Base-by-base conservation (phyloP, 177 flowering plant species). In the Vitis hybrid region DNA sequence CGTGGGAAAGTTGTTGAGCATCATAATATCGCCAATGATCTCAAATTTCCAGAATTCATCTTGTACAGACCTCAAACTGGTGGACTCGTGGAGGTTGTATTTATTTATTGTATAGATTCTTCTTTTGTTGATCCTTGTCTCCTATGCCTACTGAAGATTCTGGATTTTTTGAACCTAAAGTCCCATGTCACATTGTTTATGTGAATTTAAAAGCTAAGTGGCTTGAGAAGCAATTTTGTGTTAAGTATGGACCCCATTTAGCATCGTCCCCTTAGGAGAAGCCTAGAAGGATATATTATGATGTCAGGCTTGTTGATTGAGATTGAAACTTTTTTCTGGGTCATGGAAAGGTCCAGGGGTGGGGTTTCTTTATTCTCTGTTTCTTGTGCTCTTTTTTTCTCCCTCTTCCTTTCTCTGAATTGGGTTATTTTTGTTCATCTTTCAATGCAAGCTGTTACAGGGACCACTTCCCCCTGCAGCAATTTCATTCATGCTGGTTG, bases 1-100 rank as follows among this genome's bases (percentile, higher is more conserved):
- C 90, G 97, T 55, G 97, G 98, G 13, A 74, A 56, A 74, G 84
- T 75, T 72, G 93, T 95, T 71, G 84, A 84, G 76, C 92, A 82
- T 78, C 91, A 88, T 74, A 86, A 80, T 69, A 77, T 95, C 81
- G 99, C 89, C 41, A 74, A 81, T 71, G 97, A 90, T 82, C 89
- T 95, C 68, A 88, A 84, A 73, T 86, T 54, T 77, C 84, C 77
- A 11, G 87, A 95, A 68, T 90, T 75, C 79, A 91, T 95, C 63
- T 35, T 86, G 73, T 95, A 95, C 74, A 88, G 67, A 77, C 99
- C 99, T 80, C 88, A 89, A 30, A 81, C 61, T 73, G 89, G 81
- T 66, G 88, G 88, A 74, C 41, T 63, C 56, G 64, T 63, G 61
- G 92, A 93, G 97, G 97, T 87, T 71, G 72, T 67, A 46, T 73